Base-by-base conservation (phyloP, 2,329 filamentous ascomycete species). In the Monilinia fructigena region DNA sequence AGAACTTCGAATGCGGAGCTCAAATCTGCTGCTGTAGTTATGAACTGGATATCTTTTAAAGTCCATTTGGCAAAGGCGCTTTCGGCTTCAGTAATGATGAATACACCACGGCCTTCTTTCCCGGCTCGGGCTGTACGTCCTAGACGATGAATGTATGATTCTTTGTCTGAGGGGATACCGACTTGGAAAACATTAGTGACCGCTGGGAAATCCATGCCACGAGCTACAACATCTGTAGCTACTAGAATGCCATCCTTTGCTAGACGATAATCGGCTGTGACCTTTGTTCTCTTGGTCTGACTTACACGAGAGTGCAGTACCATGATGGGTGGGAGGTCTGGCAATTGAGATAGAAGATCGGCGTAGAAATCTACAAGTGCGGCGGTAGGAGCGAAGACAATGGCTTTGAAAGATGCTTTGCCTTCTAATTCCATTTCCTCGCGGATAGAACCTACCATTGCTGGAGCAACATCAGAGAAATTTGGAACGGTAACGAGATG, bases 321-420 rank as follows among this genome's bases (percentile, higher is more conserved):
- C 35, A 63, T 68, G 63, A 77, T 55, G 61, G 70, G 48, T 66
- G 74, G 67, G 73, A 77, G 47, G 75, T 71, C 65, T 65, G 74
- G 74, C 65, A 68, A 69, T 66, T 59, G 61, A 5, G 67, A 62
- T 63, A 93, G 85, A 28, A 89, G 79, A 20, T 83, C 80, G 26
- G 83, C 80, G 28, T 86, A 86, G 58, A 93, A 80, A 66, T 88
- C 82, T 55, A 93, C 91, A 70, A 90, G 83, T 31, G 86, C 85
- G 0, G 90, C 96, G 28, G 90, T 92, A 73, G 91, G 91, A 77
- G 94, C 89, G 80, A 97, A 99, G 53, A 97, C 81, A 68, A 99
- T 96, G n/a, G 92, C 92, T 83, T 99, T 99, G 85, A 98, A 97
- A 69, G 82, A 79, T 69, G 77, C 74, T 69, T 77, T 72, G 2